A percentile compares a stretch with the other conserved stretches of the same genome.
These are phyloP conservation scores for Thalassiosira ordinaria DNA, from an alignment of 352 stramenopile genomes.

Conservation along the genomic window DNA sequence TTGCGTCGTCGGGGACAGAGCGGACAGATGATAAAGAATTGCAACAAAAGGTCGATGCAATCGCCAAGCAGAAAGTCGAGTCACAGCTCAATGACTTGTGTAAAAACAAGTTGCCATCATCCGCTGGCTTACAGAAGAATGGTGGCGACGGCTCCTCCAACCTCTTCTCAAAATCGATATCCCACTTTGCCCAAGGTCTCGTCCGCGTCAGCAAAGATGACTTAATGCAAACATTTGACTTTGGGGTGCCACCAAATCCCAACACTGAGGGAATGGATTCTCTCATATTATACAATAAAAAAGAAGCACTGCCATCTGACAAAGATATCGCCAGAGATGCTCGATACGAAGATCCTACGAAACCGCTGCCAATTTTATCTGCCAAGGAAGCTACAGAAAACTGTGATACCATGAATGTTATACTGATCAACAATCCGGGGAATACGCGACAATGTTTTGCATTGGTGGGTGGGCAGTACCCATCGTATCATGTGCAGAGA, in stretches of 20 bases:
- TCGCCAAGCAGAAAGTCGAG: slow-evolving; percentile 29
- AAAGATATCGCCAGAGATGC: slow-evolving; percentile 25
- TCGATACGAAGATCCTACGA: slow-evolving; percentile 10
- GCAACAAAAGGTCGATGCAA: slow-evolving; percentile 25
- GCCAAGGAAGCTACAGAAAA: slow-evolving; percentile 65
- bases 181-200: slow-evolving; percentile 46
- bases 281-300: slow-evolving; percentile 71
- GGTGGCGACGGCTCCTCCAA: background rate
- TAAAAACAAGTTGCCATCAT: slow-evolving; percentile 13
- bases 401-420: slow-evolving; percentile 73
- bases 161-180: slow-evolving; percentile 40
- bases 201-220: slow-evolving; percentile 51
- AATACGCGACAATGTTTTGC: slow-evolving; percentile 66
- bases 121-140: too few species aligned
- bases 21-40: slow-evolving; percentile 26
- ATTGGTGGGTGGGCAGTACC: slow-evolving; percentile 71
- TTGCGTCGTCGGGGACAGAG: background rate
- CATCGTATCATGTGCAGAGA: slow-evolving; percentile 80
- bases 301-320: slow-evolving; percentile 50
- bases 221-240: slow-evolving; percentile 63
- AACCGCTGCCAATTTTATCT: slow-evolving; percentile 26
- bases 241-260: slow-evolving; percentile 59
- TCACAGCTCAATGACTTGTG: slow-evolving; percentile 20
- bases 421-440: slow-evolving; percentile 59
- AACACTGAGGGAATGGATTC: slow-evolving; percentile 48